phyloP scores from a whole-genome alignment of 2,329 filamentous ascomycete genomes.

The Botrytis deweyae region DNA sequence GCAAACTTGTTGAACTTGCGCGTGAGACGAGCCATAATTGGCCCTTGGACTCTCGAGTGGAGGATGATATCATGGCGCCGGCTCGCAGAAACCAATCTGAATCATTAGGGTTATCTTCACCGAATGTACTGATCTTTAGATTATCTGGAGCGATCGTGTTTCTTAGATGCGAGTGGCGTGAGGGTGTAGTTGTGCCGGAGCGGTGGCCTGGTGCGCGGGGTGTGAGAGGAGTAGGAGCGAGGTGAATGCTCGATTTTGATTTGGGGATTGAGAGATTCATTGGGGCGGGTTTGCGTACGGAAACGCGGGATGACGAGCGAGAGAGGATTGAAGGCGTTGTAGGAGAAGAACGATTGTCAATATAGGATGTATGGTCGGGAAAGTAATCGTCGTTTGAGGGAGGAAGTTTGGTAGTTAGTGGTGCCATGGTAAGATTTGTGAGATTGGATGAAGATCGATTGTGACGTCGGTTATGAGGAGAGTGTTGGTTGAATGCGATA shows the following conservation, averaged over 20 bases:
- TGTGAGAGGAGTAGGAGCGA: constrained; percentile 38
- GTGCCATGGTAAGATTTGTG: constrained; percentile 62
- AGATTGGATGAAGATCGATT: constrained; percentile 59
- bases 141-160: constrained; percentile 35
- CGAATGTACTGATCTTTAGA: constrained; percentile 32
- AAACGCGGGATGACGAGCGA: constrained; percentile 53
- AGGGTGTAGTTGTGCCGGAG: constrained; percentile 34
- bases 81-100: constrained; percentile 66
- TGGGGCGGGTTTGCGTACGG: constrained; percentile 42
- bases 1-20: constrained; percentile 62
- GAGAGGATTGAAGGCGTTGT: constrained; percentile 63
- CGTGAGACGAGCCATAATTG: constrained; percentile 67
- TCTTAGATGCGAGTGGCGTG: constrained; percentile 18
- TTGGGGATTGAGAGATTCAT: constrained; percentile 46
- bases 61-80: constrained; percentile 60
- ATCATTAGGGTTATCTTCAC: constrained; percentile 46
- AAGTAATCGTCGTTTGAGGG: constrained; percentile 52
- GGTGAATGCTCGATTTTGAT: constrained; percentile 63
- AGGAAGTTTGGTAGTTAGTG: constrained; percentile 61
- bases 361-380: constrained; percentile 52
- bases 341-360: constrained; percentile 62
- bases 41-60: constrained; percentile 65
- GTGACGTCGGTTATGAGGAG: constrained; percentile 56
- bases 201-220: constrained; percentile 24
- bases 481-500: constrained; percentile 59